These are phyloP conservation scores for Ophiostoma montium DNA, from an alignment of 2,329 filamentous ascomycete genomes.

Conservation along the genomic window DNA sequence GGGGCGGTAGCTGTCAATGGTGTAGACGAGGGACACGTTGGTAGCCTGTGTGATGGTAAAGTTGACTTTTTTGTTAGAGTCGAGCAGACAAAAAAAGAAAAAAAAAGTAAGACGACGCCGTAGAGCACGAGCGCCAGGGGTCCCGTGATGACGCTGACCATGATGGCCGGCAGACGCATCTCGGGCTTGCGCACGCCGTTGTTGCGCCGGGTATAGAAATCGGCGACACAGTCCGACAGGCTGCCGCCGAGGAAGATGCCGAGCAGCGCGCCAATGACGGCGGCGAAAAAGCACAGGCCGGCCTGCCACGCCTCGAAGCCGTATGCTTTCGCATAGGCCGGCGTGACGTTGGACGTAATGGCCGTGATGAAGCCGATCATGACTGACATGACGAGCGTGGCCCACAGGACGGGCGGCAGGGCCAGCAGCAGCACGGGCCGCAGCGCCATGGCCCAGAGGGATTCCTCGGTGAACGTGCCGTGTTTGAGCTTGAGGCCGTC, in stretches of 20 bases:
- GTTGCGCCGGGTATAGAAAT: slow-evolving; percentile 35
- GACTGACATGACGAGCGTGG: slow-evolving; percentile 36
- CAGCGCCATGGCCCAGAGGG: slow-evolving; percentile 30
- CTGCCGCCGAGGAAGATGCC: slow-evolving; percentile 37
- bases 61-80: slow-evolving; percentile 25
- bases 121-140: slow-evolving; percentile 31
- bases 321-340: slow-evolving; percentile 29
- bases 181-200: slow-evolving; percentile 38
- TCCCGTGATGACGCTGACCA: slow-evolving; percentile 35
- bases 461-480: slow-evolving; percentile 29
- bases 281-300: slow-evolving; percentile 36
- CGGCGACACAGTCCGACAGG: slow-evolving; percentile 32
- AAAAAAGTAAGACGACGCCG: slow-evolving; percentile 28
- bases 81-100: background rate
- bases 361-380: slow-evolving; percentile 39
- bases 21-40: slow-evolving; percentile 42
- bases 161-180: slow-evolving; percentile 42
- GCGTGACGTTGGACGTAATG: slow-evolving; percentile 36
- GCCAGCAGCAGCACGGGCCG: slow-evolving; percentile 35
- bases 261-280: slow-evolving; percentile 31
- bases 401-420: slow-evolving; percentile 41
- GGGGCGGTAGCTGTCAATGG: slow-evolving; percentile 42
- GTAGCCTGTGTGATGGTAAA: slow-evolving; percentile 42
- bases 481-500: slow-evolving; percentile 25
- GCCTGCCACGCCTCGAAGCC: slow-evolving; percentile 30